Base-by-base conservation (phyloP, 1,284 basidiomycete species). In the Cystobasidium sp. region DNA sequence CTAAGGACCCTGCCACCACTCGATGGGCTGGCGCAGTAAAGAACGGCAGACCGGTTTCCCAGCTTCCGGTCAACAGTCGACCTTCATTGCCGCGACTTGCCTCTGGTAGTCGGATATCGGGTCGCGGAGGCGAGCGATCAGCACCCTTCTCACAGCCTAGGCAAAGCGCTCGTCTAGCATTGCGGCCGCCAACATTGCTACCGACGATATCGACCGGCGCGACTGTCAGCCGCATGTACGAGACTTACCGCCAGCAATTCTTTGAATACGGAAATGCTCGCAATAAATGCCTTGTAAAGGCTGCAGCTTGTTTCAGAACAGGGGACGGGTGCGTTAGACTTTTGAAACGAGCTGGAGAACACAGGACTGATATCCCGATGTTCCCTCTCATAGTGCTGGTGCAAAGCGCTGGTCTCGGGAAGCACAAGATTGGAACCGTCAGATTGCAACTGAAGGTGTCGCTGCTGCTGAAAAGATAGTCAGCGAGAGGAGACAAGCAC, bases 381-480 rank as follows among this genome's bases (percentile, higher is more conserved):
- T 5, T 16, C 0, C 10, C 3, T 46, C 22, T 31, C 10, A 20
- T 52, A 73, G 70, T 3, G 93, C 93, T 0, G 91, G 92, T 0
- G 96, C 96, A 24, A 96, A 97, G 82, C 86, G 93, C 61, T 97
- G 95, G 84, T 93, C 90, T 78, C 85, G 91, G 51, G 95, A 98
- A 81, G 96, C 94, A 4, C 93, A 96, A 79, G 92, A 94, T 56
- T 84, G 97, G 75, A 97, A 97, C 80, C 88, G 88, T 51, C 91
- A 91, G 82, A 96, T 98, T 91, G 85, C 88, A 85, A 44, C 93
- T 97, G 84, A 92, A 92, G 86, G 87, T 86, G 20, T 87, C 88
- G 61, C 77, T 47, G 91, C 93, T 1, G 94, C 94, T 0, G 85
- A 86, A 7, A 87, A 87, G 75, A 87, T 97, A 37, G 90, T 98